phyloP scores from a whole-genome alignment of 306 rosid species.

The Carpinus fangiana region DNA sequence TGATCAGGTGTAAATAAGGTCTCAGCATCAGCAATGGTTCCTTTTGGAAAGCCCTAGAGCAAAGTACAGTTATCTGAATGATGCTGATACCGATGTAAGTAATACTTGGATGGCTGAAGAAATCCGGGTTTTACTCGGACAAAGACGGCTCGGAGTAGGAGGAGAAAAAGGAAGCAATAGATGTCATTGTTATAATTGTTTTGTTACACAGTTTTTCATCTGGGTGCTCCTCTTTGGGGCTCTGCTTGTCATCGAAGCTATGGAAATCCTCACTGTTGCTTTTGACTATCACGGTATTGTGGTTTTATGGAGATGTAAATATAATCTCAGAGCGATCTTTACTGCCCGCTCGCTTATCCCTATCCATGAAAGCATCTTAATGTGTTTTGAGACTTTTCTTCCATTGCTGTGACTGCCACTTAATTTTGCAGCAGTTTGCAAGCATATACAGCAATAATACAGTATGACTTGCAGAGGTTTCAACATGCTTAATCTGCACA shows the following conservation, averaged over 20 bases:
- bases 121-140: conserved; percentile 32
- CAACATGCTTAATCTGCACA: background rate
- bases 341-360: conserved; percentile 25
- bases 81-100: conserved; percentile 24
- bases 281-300: conserved; percentile 29
- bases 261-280: conserved; percentile 31
- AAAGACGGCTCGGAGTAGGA: conserved; percentile 33
- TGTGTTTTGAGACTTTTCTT: background rate
- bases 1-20: conserved; percentile 38
- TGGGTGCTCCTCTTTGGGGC: conserved; percentile 24
- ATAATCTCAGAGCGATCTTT: conserved; percentile 33
- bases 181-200: conserved; percentile 12
- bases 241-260: conserved; percentile 36
- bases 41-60: conserved; percentile 32
- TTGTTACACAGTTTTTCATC: conserved; percentile 20
- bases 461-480: background rate
- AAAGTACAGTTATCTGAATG: conserved; percentile 28
- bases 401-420: background rate
- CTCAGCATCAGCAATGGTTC: conserved; percentile 34
- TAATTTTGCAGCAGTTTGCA: background rate
- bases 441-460: background rate
- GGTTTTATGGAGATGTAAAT: conserved; percentile 48
- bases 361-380: conserved; percentile 16
- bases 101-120: conserved; percentile 35
- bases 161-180: conserved; percentile 14